Evolutionary conservation across 2,329 filamentous ascomycete genomes (phyloP).

Genomic region (Paraphoma chrysanthemicola): DNA sequence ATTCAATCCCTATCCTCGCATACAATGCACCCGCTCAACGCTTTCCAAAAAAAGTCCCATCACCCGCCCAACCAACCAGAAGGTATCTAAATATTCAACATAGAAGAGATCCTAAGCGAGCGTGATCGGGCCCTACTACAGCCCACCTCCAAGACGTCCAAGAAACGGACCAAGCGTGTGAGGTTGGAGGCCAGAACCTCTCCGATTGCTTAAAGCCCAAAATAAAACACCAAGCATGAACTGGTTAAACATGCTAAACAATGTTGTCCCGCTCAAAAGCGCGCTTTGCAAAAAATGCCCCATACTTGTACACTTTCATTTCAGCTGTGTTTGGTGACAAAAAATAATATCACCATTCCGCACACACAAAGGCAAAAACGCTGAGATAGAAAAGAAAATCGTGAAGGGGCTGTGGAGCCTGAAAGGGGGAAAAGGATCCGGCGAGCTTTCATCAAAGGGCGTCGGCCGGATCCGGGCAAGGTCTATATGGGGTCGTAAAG

Average conservation of each 20-base stretch:
- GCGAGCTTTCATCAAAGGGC: constrained; percentile 9
- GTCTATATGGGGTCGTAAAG: constrained; percentile 45
- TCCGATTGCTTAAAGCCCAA: too few relatives aligned
- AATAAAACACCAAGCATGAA: background rate
- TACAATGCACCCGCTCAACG: background rate
- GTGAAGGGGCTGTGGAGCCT: constrained; percentile 32
- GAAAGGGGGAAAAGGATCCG: constrained; percentile 2
- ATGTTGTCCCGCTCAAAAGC: too few relatives aligned
- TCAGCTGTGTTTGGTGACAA: too few relatives aligned
- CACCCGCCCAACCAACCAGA: background rate
- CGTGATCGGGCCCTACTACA: background rate
- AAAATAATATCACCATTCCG: too few relatives aligned
- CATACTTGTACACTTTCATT: too few relatives aligned
- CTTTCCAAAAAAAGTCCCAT: background rate
- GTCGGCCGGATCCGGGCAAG: constrained; percentile 12
- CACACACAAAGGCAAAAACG: background rate
- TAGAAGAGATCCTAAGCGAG: background rate
- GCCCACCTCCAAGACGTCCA: background rate
- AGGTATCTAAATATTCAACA: background rate
- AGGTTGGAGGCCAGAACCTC: background rate
- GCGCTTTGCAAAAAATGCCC: background rate
- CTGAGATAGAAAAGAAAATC: constrained; percentile 20
- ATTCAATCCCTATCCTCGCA: background rate
- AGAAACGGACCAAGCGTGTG: background rate
- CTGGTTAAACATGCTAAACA: constrained; percentile 1